These are phyloP conservation scores for Climacium dendroides DNA, from an alignment of 225 moss, liverwort and hornwort genomes.

Conservation along the genomic window DNA sequence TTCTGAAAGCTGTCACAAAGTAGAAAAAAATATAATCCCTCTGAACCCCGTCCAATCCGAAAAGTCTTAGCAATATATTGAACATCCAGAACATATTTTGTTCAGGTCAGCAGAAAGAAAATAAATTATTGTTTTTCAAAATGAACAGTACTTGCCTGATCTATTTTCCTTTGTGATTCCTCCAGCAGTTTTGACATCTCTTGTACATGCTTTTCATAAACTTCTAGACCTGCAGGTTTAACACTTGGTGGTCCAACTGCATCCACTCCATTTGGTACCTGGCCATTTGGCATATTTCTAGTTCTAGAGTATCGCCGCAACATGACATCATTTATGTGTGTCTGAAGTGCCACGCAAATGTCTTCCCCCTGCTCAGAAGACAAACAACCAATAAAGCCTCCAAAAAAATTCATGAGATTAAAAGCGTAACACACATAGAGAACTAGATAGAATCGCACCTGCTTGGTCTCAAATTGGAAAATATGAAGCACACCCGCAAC, in stretches of 20 bases:
- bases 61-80: neutral
- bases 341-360: constrained; percentile 90
- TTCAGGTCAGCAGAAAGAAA: neutral
- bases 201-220: constrained; percentile 97
- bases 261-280: constrained; percentile 48
- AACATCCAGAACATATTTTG: neutral
- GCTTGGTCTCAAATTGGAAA: constrained; percentile 93
- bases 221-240: constrained; percentile 78
- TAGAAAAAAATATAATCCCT: neutral
- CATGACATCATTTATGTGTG: constrained; percentile 95
- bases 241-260: constrained; percentile 13
- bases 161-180: constrained; percentile 92
- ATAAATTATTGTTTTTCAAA: neutral
- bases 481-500: constrained; percentile 95
- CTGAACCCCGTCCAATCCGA: neutral
- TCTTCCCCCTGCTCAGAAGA: constrained; percentile 70
- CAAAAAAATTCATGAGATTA: neutral
- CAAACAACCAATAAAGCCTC: neutral
- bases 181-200: constrained; percentile 85
- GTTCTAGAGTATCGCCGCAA: constrained; percentile 85
- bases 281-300: constrained; percentile 53
- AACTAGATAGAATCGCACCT: constrained; percentile 22
- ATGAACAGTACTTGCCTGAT: constrained; percentile 43
- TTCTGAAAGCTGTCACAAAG: constrained; percentile 60
- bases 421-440: neutral